Evolutionary conservation across 768 basidiomycete species (phyloP), one percentile per base, ranked within the genome.

Genomic region (Termitomyces sp.): DNA sequence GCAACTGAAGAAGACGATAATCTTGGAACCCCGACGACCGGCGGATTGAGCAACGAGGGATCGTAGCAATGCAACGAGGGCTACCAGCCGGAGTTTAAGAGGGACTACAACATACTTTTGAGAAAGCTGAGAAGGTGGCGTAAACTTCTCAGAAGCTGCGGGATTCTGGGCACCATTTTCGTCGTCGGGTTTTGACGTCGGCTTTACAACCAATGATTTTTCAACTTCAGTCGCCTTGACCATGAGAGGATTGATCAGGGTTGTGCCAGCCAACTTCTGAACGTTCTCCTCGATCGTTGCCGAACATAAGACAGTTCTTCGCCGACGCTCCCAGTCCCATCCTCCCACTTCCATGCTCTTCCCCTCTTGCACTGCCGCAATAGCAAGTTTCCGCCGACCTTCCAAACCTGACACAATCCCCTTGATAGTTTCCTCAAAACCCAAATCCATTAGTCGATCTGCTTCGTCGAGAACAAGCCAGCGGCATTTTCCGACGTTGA

Each of bases 391-490:
- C 48, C 83, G 71, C 49, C 93, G 81, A 0, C 93, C 94, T 55
- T 98, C 94, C 20, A 99, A 69, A 10, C 89, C 87, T 63, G 87
- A 82, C 33, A 98, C 73, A 59, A 98, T 97, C 1, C 92, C 94
- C 53, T 81, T 83, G 63, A 99, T 89, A 0, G 94, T 92, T 65
- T 98, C 94, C 68, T 97, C 95, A 59, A 99, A 99, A 0, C 97
- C 97, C 40, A 98, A 83, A 59, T 98, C 95, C 95, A 98, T 98
- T 48, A 99, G 74, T 39, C 94, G 80, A 71, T 99, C 97, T 6
- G 96, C 95, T 74, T 99, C 97, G 66, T 99, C 97, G 23, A 98
- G 83, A 9, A 99, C 86, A 29, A 99, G 78, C 94, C 96, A 99
- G 44, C 91, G 84, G 67, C 91, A 92, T 72, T 95, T 96, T 50